Percentiles rank a stretch among this genome's conserved stretches.
Evolutionary conservation across 805 yeast genomes (phyloP).

Genomic region (Danielia oregonensis): DNA sequence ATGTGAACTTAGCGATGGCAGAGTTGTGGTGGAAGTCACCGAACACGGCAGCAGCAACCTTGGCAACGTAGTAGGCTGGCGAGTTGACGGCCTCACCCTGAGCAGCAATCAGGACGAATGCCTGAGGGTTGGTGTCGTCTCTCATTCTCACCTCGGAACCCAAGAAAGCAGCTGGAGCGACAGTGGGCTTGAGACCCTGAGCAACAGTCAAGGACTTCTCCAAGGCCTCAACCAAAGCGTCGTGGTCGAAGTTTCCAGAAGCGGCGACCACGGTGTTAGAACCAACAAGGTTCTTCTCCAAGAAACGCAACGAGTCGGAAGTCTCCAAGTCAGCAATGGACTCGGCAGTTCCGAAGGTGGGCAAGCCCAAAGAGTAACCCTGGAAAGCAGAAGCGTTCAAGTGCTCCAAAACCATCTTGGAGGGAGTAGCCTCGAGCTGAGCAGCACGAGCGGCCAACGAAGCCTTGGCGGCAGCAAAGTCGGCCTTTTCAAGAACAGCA

Average conservation of each 20-base stretch:
- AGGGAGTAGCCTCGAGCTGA: slow-evolving; percentile 53
- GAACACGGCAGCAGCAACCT: slow-evolving; percentile 64
- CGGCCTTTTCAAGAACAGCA: slow-evolving; percentile 39
- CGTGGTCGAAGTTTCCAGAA: slow-evolving; percentile 69
- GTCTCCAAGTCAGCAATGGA: slow-evolving; percentile 54
- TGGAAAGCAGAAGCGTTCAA: slow-evolving; percentile 83
- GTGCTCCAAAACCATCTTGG: slow-evolving; percentile 64
- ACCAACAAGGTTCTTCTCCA: slow-evolving; percentile 53
- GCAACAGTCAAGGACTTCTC: slow-evolving; percentile 48
- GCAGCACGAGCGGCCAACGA: slow-evolving; percentile 46
- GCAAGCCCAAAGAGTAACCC: slow-evolving; percentile 75
- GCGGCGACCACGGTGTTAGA: slow-evolving; percentile 68
- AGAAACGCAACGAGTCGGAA: slow-evolving; percentile 55
- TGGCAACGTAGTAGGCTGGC: slow-evolving; percentile 63
- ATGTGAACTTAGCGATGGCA: slow-evolving; percentile 46
- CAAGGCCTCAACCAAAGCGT: slow-evolving; percentile 62
- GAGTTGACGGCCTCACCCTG: slow-evolving; percentile 65
- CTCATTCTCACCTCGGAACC: slow-evolving; percentile 87
- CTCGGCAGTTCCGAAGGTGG: slow-evolving; percentile 71
- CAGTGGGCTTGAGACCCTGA: slow-evolving; percentile 47
- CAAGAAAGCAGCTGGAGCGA: slow-evolving; percentile 60
- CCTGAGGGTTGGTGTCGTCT: slow-evolving; percentile 82
- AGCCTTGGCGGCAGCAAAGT: slow-evolving; percentile 46
- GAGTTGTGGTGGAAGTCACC: slow-evolving; percentile 54
- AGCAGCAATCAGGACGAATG: slow-evolving; percentile 73